Evolutionary conservation across 2,329 filamentous ascomycete species (phyloP).

Genomic region (Dactylellina haptotyla): DNA sequence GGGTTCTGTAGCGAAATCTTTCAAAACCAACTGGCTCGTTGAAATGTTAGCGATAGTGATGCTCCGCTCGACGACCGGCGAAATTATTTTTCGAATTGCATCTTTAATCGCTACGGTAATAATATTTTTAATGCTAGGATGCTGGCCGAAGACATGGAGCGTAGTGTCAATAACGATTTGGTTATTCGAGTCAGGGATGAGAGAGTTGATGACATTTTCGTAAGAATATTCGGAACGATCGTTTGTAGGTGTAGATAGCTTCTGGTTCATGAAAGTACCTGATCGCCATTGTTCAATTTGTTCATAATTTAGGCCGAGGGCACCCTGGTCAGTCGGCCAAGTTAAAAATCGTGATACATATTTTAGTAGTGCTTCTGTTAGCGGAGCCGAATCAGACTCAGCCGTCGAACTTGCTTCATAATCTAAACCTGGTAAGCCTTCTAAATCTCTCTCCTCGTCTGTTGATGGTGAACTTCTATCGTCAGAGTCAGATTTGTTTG

Average conservation of each 20-base stretch:
- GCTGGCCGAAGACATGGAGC: constrained; percentile 57
- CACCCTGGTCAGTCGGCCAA: no score
- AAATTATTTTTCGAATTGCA: constrained; percentile 94
- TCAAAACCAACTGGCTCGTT: constrained; percentile 91
- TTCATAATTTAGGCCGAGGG: no score
- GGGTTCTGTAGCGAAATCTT: constrained; percentile 93
- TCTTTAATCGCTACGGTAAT: constrained; percentile 86
- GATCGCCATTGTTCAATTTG: no score
- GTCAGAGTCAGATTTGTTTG: no score
- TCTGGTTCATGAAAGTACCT: no score
- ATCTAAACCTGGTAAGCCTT: constrained; percentile 16
- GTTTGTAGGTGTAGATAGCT: no score
- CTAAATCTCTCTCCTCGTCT: constrained; percentile 10
- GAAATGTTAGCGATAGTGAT: constrained; percentile 98
- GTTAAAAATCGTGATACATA: no score
- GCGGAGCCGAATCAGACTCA: no score
- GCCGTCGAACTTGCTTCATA: no score
- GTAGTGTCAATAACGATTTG: constrained; percentile 55
- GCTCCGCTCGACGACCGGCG: constrained; percentile 94
- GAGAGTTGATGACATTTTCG: constrained; percentile 50
- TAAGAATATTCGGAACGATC: constrained; percentile 48
- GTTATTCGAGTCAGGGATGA: constrained; percentile 47
- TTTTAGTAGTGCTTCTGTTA: no score
- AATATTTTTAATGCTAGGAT: constrained; percentile 70
- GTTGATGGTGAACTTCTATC: constrained; percentile 13